Evolutionary conservation across 768 basidiomycete species (phyloP), one percentile per base, ranked within the genome.

Genomic region (Pholiota microspora): DNA sequence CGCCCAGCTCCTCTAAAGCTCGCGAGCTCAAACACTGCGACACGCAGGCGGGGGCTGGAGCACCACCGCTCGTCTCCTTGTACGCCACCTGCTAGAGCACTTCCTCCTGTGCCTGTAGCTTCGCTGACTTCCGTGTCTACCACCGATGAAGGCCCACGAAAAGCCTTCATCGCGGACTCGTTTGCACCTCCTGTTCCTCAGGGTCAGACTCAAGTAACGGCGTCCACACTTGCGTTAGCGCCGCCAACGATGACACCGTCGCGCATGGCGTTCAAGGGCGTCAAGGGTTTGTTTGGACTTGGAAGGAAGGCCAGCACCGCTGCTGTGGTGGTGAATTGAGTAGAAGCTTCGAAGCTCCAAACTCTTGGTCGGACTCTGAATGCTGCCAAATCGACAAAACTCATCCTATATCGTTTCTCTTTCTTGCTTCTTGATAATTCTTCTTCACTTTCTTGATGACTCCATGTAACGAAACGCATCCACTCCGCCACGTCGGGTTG

Each of bases 1-100:
- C 64, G 72, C 7, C 74, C 75, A 7, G 67, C 75, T 0, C 75
- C 75, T 3, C 62, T 75, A 34, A 69, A 67, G 21, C 67, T 77
- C 23, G 64, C 67, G 3, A 45, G n/a, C 56, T 62, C 23, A 50
- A 53, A 47, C 25, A 31, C 29, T 31, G 29, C 12, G 29, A 31
- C 29, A 6, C n/a, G n/a, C n/a, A n/a, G n/a, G n/a, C 49, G 32
- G n/a, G 38, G 15, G 38, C n/a, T 18, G 36, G 32, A 8, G 49
- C 35, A 4, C n/a, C 35, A 18, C 25, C 16, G 45, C 54, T 36
- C 35, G 24, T 23, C 23, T 9, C 45, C 52, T 13, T 25, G 28
- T 13, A 28, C 42, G 5, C 50, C 53, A 31, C 45, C 45, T 21
- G 12, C 29, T 10, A 31, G 27, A 23, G 29, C 35, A 34, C 31